Percentiles rank a stretch among this genome's conserved stretches.
Evolutionary conservation across 1,139 yeast genomes (phyloP).

Genomic region (Lodderomyces orthopsilosis): DNA sequence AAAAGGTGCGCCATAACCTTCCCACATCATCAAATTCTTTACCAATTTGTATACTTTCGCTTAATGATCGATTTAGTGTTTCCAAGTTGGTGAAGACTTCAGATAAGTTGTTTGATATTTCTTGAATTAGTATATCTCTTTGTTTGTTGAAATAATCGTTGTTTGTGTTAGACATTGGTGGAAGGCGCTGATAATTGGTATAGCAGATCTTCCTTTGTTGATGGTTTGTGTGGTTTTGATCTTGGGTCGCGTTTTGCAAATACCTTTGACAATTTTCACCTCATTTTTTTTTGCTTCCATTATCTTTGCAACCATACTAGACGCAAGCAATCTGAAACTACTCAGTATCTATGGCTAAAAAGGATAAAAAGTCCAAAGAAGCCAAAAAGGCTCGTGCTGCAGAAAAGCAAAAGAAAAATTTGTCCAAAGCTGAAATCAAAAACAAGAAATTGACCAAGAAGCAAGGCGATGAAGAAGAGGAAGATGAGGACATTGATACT

Average conservation of each 20-base stretch:
- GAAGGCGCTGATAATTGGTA: neutral
- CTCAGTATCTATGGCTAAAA: slow-evolving; percentile 70
- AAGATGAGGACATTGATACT: slow-evolving; percentile 85
- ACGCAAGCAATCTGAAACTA: neutral
- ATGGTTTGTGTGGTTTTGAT: slow-evolving; percentile 5
- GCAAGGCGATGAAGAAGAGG: slow-evolving; percentile 65
- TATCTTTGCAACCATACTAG: slow-evolving; percentile 5
- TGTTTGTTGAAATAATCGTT: slow-evolving; percentile 36
- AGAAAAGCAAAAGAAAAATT: slow-evolving; percentile 76
- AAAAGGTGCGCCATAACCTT: slow-evolving; percentile 42
- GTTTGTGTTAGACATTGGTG: slow-evolving; percentile 6
- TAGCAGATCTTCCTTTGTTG: neutral
- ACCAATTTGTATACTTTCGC: slow-evolving; percentile 44
- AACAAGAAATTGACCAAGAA: slow-evolving; percentile 75
- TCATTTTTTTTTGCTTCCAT: neutral
- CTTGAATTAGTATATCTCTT: slow-evolving; percentile 43
- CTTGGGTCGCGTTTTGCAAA: neutral
- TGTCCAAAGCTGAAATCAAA: slow-evolving; percentile 69
- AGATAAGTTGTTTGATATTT: slow-evolving; percentile 38
- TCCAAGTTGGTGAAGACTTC: slow-evolving; percentile 43
- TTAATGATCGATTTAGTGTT: slow-evolving; percentile 39
- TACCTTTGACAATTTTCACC: slow-evolving; percentile 3
- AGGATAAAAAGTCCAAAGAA: slow-evolving; percentile 80
- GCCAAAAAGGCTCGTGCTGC: slow-evolving; percentile 89
- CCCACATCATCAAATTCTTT: slow-evolving; percentile 48